Conservation (phyloP, 768 basidiomycete genomes). For the Boletus bicolor region DNA sequence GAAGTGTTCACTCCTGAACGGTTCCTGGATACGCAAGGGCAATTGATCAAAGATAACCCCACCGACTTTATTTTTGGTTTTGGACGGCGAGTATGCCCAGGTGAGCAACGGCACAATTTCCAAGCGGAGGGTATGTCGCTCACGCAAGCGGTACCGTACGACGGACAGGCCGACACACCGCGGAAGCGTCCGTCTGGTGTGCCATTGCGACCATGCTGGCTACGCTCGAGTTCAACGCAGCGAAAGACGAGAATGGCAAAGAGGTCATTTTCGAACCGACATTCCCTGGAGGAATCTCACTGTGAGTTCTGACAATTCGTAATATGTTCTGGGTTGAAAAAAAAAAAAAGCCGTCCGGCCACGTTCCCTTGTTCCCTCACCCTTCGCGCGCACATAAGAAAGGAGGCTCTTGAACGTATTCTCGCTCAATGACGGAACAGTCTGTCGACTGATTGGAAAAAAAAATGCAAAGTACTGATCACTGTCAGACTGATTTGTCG, state of each 20-base stretch:
- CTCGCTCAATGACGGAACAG: too few species aligned
- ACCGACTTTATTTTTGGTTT: constrained; percentile 5
- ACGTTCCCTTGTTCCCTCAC: too few species aligned
- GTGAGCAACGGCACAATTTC: not conserved
- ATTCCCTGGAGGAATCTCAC: too few species aligned
- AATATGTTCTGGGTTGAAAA: too few species aligned
- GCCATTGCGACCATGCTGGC: constrained; percentile 7
- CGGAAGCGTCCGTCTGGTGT: constrained; percentile 6
- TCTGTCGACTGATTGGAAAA: too few species aligned
- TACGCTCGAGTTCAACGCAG: not conserved
- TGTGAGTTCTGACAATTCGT: too few species aligned
- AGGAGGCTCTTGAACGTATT: too few species aligned
- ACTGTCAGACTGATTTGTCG: too few species aligned
- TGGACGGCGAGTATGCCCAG: constrained; percentile 8
- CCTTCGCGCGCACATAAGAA: too few species aligned
- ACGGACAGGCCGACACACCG: constrained; percentile 1
- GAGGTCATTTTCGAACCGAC: too few species aligned
- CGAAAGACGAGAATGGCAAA: not conserved
- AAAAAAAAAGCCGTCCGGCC: too few species aligned
- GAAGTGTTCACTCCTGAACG: constrained; percentile 13
- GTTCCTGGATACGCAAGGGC: constrained; percentile 3
- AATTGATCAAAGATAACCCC: constrained; percentile 2
- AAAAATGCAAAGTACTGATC: too few species aligned
- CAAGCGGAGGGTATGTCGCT: not conserved
- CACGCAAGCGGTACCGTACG: not conserved